A percentile compares a stretch with the other conserved stretches of the same genome.
These are phyloP conservation scores for Marchantia polymorpha DNA, from an alignment of 225 moss, liverwort and hornwort species.

Conservation along the genomic window DNA sequence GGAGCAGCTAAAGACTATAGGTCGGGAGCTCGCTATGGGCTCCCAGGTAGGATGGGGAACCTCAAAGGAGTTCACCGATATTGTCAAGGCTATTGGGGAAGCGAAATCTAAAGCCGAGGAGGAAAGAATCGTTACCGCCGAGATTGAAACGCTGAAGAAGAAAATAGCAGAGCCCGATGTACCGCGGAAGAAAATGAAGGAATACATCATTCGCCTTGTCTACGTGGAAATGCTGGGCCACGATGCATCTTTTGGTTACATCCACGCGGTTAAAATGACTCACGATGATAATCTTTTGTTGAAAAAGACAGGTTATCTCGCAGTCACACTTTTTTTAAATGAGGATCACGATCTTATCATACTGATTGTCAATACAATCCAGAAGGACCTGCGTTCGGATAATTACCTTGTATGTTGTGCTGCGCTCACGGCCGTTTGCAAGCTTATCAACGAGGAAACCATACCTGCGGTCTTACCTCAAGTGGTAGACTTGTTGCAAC, in stretches of 20 bases:
- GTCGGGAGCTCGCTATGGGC: slow-evolving; percentile 95
- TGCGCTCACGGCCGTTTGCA: slow-evolving; percentile 93
- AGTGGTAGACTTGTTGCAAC: slow-evolving; percentile 79
- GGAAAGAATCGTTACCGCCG: slow-evolving; percentile 81
- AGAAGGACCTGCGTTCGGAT: slow-evolving; percentile 95
- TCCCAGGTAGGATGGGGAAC: slow-evolving; percentile 78
- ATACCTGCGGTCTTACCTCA: slow-evolving; percentile 97
- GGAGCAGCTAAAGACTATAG: slow-evolving; percentile 95
- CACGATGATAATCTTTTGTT: slow-evolving; percentile 92
- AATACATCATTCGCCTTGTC: slow-evolving; percentile 93
- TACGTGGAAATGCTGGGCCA: slow-evolving; percentile 99
- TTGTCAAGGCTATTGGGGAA: slow-evolving; percentile 97
- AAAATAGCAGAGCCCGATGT: slow-evolving; percentile 86
- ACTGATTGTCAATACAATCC: slow-evolving; percentile 97
- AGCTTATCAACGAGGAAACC: slow-evolving; percentile 97
- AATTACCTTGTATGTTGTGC: slow-evolving; percentile 86
- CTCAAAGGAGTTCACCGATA: slow-evolving; percentile 86
- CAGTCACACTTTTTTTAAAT: slow-evolving; percentile 89
- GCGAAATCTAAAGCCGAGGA: slow-evolving; percentile 99
- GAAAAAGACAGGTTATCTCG: slow-evolving; percentile 90
- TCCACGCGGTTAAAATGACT: slow-evolving; percentile 98
- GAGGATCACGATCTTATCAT: slow-evolving; percentile 98
- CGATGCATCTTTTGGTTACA: slow-evolving; percentile 97
- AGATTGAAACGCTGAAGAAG: slow-evolving; percentile 84
- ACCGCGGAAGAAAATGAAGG: slow-evolving; percentile 98